A percentile compares a stretch with the other conserved stretches of the same genome.
Evolutionary conservation across 257 asterid genomes (phyloP).

Genomic region (Capsicum baccatum): DNA sequence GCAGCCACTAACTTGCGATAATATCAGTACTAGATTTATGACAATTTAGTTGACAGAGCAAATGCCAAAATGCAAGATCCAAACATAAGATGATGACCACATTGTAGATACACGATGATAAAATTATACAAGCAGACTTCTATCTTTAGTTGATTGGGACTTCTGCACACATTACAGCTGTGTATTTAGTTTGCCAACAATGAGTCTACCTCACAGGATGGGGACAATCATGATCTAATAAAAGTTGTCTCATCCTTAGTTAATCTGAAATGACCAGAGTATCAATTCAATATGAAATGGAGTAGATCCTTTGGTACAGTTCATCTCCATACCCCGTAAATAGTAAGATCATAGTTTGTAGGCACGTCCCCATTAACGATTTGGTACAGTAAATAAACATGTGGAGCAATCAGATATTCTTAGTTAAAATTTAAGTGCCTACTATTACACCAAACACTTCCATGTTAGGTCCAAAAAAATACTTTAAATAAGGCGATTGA

Average conservation of each 20-base stretch:
- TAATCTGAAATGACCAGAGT: constrained; percentile 75
- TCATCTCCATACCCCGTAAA: constrained; percentile 35
- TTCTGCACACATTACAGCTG: neutral
- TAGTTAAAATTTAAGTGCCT: neutral
- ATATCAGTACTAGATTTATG: too few relatives aligned
- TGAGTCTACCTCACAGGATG: constrained; percentile 74
- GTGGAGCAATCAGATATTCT: neutral
- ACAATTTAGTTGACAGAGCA: too few relatives aligned
- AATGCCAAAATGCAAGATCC: too few relatives aligned
- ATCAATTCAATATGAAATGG: constrained; percentile 81
- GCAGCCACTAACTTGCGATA: too few relatives aligned
- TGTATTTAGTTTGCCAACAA: neutral
- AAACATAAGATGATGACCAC: too few relatives aligned
- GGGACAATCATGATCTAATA: constrained; percentile 62
- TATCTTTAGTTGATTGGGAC: neutral
- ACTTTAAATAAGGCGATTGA: too few relatives aligned
- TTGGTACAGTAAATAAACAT: neutral
- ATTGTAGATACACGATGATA: too few relatives aligned
- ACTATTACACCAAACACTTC: neutral
- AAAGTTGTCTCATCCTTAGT: constrained; percentile 81
- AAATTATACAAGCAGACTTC: neutral
- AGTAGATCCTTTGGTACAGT: constrained; percentile 70
- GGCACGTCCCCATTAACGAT: constrained; percentile 29
- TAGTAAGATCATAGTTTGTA: too few relatives aligned
- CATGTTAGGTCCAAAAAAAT: too few relatives aligned